Evolutionary conservation across 2,329 filamentous ascomycete species (phyloP), one percentile per base, ranked within the genome.

Genomic region (Penicillium sp.): DNA sequence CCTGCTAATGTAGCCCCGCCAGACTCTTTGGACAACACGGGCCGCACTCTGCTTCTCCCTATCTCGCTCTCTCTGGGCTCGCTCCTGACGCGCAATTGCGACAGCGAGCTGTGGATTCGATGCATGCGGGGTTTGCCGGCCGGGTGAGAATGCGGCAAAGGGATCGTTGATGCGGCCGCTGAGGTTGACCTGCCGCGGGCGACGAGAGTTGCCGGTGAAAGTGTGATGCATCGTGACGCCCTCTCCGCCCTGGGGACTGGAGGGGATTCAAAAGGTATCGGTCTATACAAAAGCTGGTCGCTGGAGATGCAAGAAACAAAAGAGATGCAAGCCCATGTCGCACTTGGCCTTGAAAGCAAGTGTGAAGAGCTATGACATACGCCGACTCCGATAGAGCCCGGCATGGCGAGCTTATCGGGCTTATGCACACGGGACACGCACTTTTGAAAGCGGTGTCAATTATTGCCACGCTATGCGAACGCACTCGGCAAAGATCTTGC

Each of bases 151-250:
- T 48, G 71, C 73, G 46, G 81, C 85, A 70, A 94, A 95, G 3
- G 91, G 90, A 66, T 96, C 95, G 45, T 79, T 78, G 59, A 83
- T 84, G 62, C 92, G 87, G 56, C 91, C 94, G 60, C 90, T 94
- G 55, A 99, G 86, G 74, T 97, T 96, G 69, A 97, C 90, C 70
- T 96, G 92, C 60, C 94, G 87, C 55, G 88, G 87, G 61, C 89
- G 88, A 66, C 90, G 86, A 63, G 90, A 89, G 73, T 77, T 89
- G 63, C 94, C 94, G 22, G 89, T 94, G 76, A 99, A 99, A 48
- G 88, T 91, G 55, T 88, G 86, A 75, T 94, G 95, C 92, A 96
- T 96, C 62, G 67, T 54, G 46, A 48, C 51, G 47, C 46, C 51
- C 49, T 51, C 41, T 51, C 27, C 16, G 40, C 46, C 44, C 49